Percentiles rank a stretch among this genome's conserved stretches.
Evolutionary conservation across 2,329 filamentous ascomycete genomes (phyloP).

Genomic region (Cladosporium sp.): DNA sequence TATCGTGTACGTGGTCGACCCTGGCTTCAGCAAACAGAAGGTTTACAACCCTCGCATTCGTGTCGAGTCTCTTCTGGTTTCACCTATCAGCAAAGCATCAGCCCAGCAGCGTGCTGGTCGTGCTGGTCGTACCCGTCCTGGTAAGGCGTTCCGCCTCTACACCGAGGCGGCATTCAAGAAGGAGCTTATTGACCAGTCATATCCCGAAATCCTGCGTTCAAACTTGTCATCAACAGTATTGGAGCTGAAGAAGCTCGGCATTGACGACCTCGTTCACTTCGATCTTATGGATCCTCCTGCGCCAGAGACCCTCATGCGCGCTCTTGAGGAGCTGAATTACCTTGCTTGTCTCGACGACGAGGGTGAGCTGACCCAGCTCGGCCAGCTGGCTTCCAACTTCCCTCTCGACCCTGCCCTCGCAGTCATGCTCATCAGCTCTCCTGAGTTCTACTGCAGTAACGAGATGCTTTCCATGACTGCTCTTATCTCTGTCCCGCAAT

Average conservation of each 20-base stretch:
- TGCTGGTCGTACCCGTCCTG: constrained; percentile 96
- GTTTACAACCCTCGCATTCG: constrained; percentile 97
- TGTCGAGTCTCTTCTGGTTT: constrained; percentile 95
- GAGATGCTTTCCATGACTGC: constrained; percentile 95
- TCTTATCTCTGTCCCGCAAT: constrained; percentile 88
- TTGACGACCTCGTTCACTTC: constrained; percentile 95
- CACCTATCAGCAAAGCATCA: constrained; percentile 95
- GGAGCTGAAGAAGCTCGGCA: constrained; percentile 94
- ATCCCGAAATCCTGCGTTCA: constrained; percentile 91
- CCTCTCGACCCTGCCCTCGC: constrained; percentile 90
- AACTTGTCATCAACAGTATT: constrained; percentile 94
- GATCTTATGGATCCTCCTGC: constrained; percentile 98
- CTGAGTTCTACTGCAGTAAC: constrained; percentile 98
- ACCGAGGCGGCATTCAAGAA: constrained; percentile 96
- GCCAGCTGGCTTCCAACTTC: constrained; percentile 87
- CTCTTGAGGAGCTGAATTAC: constrained; percentile 96
- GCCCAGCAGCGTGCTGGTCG: constrained; percentile 97
- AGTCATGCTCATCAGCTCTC: constrained; percentile 96
- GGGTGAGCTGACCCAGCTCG: constrained; percentile 83
- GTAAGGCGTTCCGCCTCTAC: constrained; percentile 97
- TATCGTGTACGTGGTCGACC: constrained; percentile 99
- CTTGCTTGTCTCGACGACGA: constrained; percentile 95
- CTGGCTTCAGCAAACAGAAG: constrained; percentile 98
- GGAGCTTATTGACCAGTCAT: constrained; percentile 94
- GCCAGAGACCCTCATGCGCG: constrained; percentile 97